Evolutionary conservation across 75 land plant species (phyloP), one percentile per base, ranked within the genome.

Genomic region (Picea glauca): DNA sequence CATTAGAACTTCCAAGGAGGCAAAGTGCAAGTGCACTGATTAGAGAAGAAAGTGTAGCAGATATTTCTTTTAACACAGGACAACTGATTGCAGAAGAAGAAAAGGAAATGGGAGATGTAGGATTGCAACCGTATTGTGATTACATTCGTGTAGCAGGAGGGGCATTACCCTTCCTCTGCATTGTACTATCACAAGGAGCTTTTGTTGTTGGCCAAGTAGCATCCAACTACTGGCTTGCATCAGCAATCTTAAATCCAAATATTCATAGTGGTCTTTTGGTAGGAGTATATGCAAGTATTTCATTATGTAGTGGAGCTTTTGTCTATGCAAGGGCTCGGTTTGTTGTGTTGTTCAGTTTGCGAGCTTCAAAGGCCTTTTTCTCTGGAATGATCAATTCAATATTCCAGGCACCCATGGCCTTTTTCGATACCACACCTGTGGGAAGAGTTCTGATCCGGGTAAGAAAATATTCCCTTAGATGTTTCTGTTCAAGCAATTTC

Each of bases 361-460:
- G 77, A 65, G 95, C 93, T 75, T 92, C 95, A 8, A 89, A 82
- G 68, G 83, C 88, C 3, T 90, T 94, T 84, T 94, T 89, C 68
- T 79, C 77, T 20, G 87, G 83, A 30, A 83, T 94, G 61, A 90
- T 79, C 31, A 78, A 79, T 46, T 75, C 98, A 7, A 73, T 94
- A 23, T 92, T 94, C 75, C 81, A 76, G 64, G 95, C 98, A 74
- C 98, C 98, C 1, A 94, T 94, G 95, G 70, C 82, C 5, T 90
- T 94, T 77, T 94, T 94, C 77, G 94, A 94, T 76, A 85, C 92
- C 8, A 94, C 97, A 7, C 95, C 98, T 6, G 76, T 84, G 12
- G 95, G 98, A 20, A 77, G 98, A 74, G 91, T 94, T 66, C 84
- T 94, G 35, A 94, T 87, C 62, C 83, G 98, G 72, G 98, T 94